Evolutionary conservation across 192 early-diverging fungal species (phyloP), one percentile per base, ranked within the genome.

Genomic region (Coemansia sp.): DNA sequence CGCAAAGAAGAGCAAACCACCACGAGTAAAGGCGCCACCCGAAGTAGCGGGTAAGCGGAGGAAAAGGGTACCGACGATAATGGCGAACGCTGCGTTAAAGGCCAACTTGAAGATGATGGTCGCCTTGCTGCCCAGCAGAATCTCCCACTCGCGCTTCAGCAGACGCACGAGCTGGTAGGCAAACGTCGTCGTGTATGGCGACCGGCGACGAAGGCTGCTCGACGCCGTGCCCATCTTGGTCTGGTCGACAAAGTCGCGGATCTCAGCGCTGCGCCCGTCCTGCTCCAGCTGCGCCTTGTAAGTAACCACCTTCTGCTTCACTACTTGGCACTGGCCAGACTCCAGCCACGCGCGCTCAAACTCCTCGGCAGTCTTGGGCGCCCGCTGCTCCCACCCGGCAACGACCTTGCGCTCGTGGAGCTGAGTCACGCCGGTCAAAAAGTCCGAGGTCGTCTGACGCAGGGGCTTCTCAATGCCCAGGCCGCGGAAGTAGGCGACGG

Each of bases 1-100:
- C 34, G 82, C 86, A 69, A 88, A 91, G 69, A 92, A 94, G 25
- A 94, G 72, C 14, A 87, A 86, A 69, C 91, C 89, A 53, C 93
- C 91, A 50, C 93, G 87, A 31, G 91, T 85, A 75, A 92, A 92
- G 60, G 91, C 89, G 23, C 91, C 93, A 20, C 62, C 64, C 33
- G 81, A 74, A 31, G 70, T 77, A 37, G 66, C 56, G 2, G 89
- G 88, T 50, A 93, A 72, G 23, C 75, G 61, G 34, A 86, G 86
- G 77, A 88, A 92, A 33, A 89, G 85, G 23, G 88, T 88, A 31
- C 88, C 91, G 66, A 88, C 86, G 65, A 91, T 87, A 37, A 91
- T 59, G 50, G 88, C 88, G 77, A 91, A 89, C 61, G 89, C 25
- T 33, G 72, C 70, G 61, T 79, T 80, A 68, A 84, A 92, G 56